Conservation (phyloP, 495 filamentous ascomycete species). For the Pyrenopolyporus hunteri region DNA sequence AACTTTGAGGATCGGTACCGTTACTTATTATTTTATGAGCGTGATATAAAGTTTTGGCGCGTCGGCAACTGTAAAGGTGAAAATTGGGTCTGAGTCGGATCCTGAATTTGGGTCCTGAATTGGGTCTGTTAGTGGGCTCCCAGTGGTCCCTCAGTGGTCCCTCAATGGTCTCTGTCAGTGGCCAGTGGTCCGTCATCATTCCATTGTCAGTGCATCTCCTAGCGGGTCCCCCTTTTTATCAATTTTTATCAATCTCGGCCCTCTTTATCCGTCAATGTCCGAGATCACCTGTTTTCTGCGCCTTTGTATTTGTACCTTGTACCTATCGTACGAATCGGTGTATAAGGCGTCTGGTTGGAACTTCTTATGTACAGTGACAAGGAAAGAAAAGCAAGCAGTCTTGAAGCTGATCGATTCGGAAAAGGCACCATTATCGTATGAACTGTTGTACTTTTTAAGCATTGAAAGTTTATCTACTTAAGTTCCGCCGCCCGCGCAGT, state of each 20-base stretch:
- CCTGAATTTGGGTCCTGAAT: too few relatives aligned
- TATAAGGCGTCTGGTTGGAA: background rate
- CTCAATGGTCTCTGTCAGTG: conserved; percentile 30
- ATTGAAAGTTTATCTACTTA: background rate
- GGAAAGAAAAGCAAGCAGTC: background rate
- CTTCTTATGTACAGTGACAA: background rate
- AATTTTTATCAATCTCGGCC: conserved; percentile 39
- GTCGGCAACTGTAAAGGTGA: too few relatives aligned
- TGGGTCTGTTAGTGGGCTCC: too few relatives aligned
- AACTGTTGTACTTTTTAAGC: background rate
- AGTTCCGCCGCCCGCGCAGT: background rate
- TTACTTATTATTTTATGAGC: conserved; percentile 1
- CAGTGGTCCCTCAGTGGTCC: conserved; percentile 17
- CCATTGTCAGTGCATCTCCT: conserved; percentile 31
- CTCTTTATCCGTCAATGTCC: conserved; percentile 22
- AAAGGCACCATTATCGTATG: background rate
- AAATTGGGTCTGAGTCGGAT: too few relatives aligned
- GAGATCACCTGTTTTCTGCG: conserved; percentile 37
- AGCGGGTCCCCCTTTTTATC: conserved; percentile 36
- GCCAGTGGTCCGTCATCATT: conserved; percentile 31
- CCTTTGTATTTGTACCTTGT: conserved; percentile 6
- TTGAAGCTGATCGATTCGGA: too few relatives aligned
- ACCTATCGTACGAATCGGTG: conserved; percentile 18
- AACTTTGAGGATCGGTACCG: background rate
- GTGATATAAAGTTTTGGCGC: conserved; percentile 27